Evolutionary conservation across 2,329 filamentous ascomycete genomes (phyloP).

Genomic region (Fusarium hostae): DNA sequence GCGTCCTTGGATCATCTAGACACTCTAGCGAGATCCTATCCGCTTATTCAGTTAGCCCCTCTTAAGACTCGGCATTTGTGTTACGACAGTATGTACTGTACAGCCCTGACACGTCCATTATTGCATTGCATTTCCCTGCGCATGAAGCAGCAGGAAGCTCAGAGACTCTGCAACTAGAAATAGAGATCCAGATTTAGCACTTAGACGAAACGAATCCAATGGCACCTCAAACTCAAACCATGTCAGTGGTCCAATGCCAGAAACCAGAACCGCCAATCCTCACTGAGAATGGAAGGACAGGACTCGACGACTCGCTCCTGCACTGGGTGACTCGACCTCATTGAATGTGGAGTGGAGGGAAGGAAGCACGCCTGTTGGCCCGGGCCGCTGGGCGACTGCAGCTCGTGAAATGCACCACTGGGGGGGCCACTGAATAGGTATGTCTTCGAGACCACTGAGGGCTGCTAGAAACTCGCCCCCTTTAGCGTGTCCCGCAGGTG

Average conservation of each 20-base stretch:
- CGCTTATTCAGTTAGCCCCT: constrained; percentile 2
- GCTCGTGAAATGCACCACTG: constrained; percentile 38
- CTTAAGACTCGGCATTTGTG: constrained; percentile 19
- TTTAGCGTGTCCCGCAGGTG: constrained; percentile 27
- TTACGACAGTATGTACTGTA: constrained; percentile 18
- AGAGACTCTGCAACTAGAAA: constrained; percentile 10
- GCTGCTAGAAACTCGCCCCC: constrained; percentile 32
- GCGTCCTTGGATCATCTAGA: constrained; percentile 11
- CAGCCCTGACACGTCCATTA: constrained; percentile 5
- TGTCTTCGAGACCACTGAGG: constrained; percentile 27
- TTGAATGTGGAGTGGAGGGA: not conserved
- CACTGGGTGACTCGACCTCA: constrained; percentile 25
- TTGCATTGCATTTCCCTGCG: constrained; percentile 18
- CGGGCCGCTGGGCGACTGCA: constrained; percentile 34
- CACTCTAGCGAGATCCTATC: constrained; percentile 13
- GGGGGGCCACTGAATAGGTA: constrained; percentile 32
- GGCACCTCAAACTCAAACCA: constrained; percentile 6
- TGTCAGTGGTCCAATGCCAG: constrained; percentile 32
- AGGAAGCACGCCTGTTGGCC: constrained; percentile 20
- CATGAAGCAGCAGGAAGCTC: constrained; percentile 9
- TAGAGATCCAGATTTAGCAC: constrained; percentile 20
- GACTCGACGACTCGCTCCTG: constrained; percentile 24
- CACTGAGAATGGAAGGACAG: constrained; percentile 20
- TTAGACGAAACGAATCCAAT: constrained; percentile 4
- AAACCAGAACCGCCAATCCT: constrained; percentile 20